phyloP scores from a whole-genome alignment of 768 basidiomycete genomes.

The Termitomyces sp. region DNA sequence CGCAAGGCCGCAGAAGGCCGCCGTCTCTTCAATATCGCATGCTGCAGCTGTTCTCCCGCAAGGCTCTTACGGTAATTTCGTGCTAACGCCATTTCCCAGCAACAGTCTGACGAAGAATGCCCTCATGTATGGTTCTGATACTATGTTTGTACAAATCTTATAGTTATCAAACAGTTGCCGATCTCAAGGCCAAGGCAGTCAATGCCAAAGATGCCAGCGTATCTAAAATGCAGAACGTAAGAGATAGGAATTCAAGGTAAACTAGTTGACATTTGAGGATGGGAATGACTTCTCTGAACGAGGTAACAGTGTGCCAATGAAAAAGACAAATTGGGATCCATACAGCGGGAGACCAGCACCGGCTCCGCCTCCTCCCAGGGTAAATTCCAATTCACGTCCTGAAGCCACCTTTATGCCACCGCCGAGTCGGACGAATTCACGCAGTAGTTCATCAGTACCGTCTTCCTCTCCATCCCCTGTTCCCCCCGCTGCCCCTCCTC shows the following conservation, averaged over 20 bases:
- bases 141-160: slow-evolving; percentile 2
- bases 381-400: slow-evolving; percentile 28
- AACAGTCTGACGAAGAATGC: slow-evolving; percentile 12
- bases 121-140: slow-evolving; percentile 26
- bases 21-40: no score
- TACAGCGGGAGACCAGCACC: slow-evolving; percentile 49
- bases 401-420: slow-evolving; percentile 16
- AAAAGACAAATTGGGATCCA: slow-evolving; percentile 62
- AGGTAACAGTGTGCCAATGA: slow-evolving; percentile 43
- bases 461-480: slow-evolving; percentile 13
- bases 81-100: neutral
- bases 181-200: slow-evolving; percentile 59
- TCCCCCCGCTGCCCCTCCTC: slow-evolving; percentile 11
- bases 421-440: slow-evolving; percentile 10
- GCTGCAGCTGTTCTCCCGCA: no score
- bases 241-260: slow-evolving; percentile 51
- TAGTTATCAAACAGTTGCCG: slow-evolving; percentile 42
- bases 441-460: slow-evolving; percentile 10
- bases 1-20: no score
- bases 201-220: slow-evolving; percentile 56
- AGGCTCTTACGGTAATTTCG: neutral
- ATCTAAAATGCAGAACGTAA: slow-evolving; percentile 46
- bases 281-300: neutral
- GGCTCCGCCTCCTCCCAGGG: slow-evolving; percentile 40
- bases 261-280: neutral